phyloP scores from a whole-genome alignment of 2,329 filamentous ascomycete species.

The Sphaerulina vaccinii region DNA sequence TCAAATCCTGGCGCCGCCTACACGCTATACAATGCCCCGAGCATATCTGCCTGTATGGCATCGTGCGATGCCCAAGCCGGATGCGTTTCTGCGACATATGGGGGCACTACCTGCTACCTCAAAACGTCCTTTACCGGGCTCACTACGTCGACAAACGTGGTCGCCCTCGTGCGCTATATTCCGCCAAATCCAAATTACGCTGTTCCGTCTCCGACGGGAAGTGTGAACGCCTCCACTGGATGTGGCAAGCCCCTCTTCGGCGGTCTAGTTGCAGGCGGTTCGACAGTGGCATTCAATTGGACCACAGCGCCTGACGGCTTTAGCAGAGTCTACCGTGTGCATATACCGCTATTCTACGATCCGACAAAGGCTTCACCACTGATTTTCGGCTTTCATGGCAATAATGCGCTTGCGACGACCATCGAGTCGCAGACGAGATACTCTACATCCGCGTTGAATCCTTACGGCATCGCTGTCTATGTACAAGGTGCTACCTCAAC shows the following conservation, averaged over 20 bases:
- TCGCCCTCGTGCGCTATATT: too few relatives aligned
- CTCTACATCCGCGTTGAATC: slow-evolving; percentile 43
- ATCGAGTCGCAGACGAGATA: slow-evolving; percentile 45
- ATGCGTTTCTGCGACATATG: neutral
- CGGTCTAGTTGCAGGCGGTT: slow-evolving; percentile 23
- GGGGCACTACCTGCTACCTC: neutral
- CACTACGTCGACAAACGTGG: too few relatives aligned
- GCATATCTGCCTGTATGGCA: neutral
- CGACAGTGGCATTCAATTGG: slow-evolving; percentile 21
- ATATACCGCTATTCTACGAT: slow-evolving; percentile 43
- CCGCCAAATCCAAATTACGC: slow-evolving; percentile 26
- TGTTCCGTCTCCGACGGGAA: slow-evolving; percentile 13
- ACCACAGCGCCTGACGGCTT: slow-evolving; percentile 28
- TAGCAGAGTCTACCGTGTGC: slow-evolving; percentile 38
- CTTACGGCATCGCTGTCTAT: slow-evolving; percentile 46
- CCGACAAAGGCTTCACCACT: slow-evolving; percentile 39
- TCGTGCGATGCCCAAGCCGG: neutral
- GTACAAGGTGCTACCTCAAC: slow-evolving; percentile 37
- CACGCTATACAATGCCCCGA: neutral
- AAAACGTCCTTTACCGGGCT: neutral
- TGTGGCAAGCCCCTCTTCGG: slow-evolving; percentile 27
- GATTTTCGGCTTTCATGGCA: slow-evolving; percentile 49
- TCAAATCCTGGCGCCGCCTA: neutral
- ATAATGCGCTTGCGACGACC: slow-evolving; percentile 37
- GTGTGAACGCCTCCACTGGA: slow-evolving; percentile 25